Base-by-base conservation (phyloP, 192 early-diverging fungal genomes). In the Podila horticola region DNA sequence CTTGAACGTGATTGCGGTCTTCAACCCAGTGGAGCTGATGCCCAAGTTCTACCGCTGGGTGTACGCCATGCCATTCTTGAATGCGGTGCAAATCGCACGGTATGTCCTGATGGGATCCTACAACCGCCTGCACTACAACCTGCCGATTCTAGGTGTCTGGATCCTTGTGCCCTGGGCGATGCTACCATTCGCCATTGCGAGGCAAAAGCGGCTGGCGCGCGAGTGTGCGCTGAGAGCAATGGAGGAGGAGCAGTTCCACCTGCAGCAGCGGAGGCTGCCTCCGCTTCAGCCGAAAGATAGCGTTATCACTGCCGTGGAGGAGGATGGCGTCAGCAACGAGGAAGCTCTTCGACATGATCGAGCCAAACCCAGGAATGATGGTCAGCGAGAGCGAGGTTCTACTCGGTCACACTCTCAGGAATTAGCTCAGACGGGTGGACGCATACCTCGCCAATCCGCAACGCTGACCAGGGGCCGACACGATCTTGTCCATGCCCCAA, bases 11-110 rank as follows among this genome's bases (percentile, higher is more conserved):
- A 84, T 75, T 48, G 83, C 84, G 0, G 66, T 76, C 19, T 52
- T 86, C 62, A 73, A 76, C 34, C 64, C 84, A 1, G 68, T 74
- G 1, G 82, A 85, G 48, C 33, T 86, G 58, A 74, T 85, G 45
- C 82, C 82, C 0, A 31, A 49, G 5, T 86, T 85, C 41, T 88
- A 76, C 59, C 72, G 69, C 31, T 73, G 73, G 62, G 70, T 84
- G 38, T 84, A 83, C 28, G 79, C 82, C 13, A 75, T 85, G 72
- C 87, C 87, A 1, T 88, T 86, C 75, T 66, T 79, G 64, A 88
- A 88, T 50, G 87, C 84, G 5, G 71, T 85, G 0, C 75, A 79
- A 31, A 74, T 88, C 8, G 67, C 71, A 9, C 60, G 81, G 19
- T 77, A 74, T 49, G 76, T 88, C 15, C 66, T 84, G 19, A 88